These are phyloP conservation scores for Plantago coronopus DNA, from an alignment of 305 asterid genomes.

Conservation along the genomic window DNA sequence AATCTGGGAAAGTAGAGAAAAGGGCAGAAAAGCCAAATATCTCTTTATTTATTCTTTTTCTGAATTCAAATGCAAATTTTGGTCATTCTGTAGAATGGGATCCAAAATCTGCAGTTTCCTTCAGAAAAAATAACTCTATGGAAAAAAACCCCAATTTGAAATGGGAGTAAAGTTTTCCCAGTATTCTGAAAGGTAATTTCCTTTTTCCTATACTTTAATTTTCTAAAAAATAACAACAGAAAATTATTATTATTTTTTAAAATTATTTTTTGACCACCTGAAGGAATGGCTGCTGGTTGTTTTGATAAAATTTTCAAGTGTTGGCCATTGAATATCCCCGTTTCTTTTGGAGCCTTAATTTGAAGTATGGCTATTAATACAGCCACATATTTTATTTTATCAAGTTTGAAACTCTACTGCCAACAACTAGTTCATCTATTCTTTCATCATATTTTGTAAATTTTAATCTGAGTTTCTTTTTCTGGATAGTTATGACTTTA, in stretches of 20 bases:
- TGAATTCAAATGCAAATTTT: not conserved
- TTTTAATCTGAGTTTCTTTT: no score
- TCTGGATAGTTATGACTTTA: no score
- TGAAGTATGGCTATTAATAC: not conserved
- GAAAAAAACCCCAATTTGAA: conserved; percentile 2
- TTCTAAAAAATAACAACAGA: not conserved
- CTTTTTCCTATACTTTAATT: not conserved
- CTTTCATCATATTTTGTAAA: no score
- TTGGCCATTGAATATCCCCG: conserved; percentile 32
- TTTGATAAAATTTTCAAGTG: conserved; percentile 18
- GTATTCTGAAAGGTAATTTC: not conserved
- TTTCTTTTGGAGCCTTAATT: conserved; percentile 8
- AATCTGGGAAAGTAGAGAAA: not conserved
- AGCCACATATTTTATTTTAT: no score
- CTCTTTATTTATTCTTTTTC: not conserved
- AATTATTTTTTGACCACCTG: conserved; percentile 25
- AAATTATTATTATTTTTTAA: not conserved
- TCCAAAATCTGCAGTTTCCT: conserved; percentile 10
- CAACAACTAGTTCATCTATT: no score
- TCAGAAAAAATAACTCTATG: conserved; percentile 1
- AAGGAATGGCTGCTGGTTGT: conserved; percentile 24
- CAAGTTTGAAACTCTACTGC: no score
- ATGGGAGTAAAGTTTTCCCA: conserved; percentile 1
- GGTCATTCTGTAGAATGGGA: conserved; percentile 9
- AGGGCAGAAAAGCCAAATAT: no score